Evolutionary conservation across 768 basidiomycete species (phyloP).

Genomic region (Amanita thiersii): DNA sequence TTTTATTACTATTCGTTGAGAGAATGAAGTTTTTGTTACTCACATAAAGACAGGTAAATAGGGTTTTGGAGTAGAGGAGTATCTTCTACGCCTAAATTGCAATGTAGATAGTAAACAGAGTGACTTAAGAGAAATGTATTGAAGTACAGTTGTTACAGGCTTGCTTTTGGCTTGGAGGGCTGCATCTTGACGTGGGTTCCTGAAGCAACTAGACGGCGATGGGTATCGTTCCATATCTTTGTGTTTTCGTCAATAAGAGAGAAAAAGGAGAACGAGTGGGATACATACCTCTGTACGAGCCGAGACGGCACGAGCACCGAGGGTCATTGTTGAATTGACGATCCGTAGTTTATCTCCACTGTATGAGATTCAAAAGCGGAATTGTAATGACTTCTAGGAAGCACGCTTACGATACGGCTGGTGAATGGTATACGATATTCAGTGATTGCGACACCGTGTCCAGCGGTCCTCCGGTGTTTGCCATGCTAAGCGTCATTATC

Average conservation of each 20-base stretch:
- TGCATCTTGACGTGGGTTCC: constrained; percentile 50
- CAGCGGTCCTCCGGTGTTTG: constrained; percentile 15
- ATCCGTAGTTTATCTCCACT: constrained; percentile 46
- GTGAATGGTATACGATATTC: constrained; percentile 48
- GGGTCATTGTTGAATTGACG: constrained; percentile 41
- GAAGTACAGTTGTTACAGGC: constrained; percentile 5
- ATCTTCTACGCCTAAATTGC: not conserved
- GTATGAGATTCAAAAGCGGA: not conserved
- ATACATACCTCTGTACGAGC: constrained; percentile 39
- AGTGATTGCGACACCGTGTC: constrained; percentile 42
- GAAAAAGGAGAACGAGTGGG: not conserved
- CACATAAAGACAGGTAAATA: no score
- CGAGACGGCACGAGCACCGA: constrained; percentile 39
- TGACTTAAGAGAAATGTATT: no score
- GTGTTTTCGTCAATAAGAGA: not conserved
- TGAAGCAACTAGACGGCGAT: constrained; percentile 44
- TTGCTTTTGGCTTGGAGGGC: constrained; percentile 16
- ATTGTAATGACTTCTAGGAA: constrained; percentile 4
- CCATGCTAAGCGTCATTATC: constrained; percentile 26
- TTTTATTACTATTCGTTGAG: no score
- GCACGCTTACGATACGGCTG: constrained; percentile 35
- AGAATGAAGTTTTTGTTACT: no score
- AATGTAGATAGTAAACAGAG: not conserved
- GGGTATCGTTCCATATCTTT: constrained; percentile 51
- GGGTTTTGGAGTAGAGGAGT: no score